Conservation (phyloP, 495 filamentous ascomycete genomes). For the Cudoniella acicularis region DNA sequence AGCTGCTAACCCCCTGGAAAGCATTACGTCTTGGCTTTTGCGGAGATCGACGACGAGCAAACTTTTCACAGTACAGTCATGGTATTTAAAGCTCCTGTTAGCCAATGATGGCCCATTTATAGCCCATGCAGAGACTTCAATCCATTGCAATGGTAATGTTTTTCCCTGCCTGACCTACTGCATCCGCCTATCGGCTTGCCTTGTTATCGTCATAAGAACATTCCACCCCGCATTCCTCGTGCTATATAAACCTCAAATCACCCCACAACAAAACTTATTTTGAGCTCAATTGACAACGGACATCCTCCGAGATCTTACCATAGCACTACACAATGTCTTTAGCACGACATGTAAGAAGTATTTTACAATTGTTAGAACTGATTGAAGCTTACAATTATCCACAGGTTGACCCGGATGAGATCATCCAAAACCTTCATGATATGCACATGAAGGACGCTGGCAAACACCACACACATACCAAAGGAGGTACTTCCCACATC, state of each 20-base stretch:
- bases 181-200: background rate
- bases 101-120: background rate
- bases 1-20: background rate
- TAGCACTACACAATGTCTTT: slow-evolving; percentile 33
- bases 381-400: background rate
- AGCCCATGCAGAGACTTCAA: too few species aligned
- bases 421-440: slow-evolving; percentile 51
- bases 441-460: slow-evolving; percentile 36
- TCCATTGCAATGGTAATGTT: background rate
- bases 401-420: slow-evolving; percentile 60
- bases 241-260: too few species aligned
- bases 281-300: background rate
- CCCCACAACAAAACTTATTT: background rate
- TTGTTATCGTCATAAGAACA: background rate
- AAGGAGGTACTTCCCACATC: slow-evolving; percentile 44
- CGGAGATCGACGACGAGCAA: too few species aligned
- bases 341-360: slow-evolving; percentile 38
- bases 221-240: background rate
- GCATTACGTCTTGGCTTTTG: slow-evolving; percentile 10
- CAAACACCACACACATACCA: slow-evolving; percentile 36
- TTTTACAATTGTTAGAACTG: too few species aligned
- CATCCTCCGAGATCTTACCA: background rate
- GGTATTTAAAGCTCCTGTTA: background rate
- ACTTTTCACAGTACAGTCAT: too few species aligned
- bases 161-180: background rate